Conservation (phyloP, 176 grass and related monocot genomes). For the Oryza glaberrima region DNA sequence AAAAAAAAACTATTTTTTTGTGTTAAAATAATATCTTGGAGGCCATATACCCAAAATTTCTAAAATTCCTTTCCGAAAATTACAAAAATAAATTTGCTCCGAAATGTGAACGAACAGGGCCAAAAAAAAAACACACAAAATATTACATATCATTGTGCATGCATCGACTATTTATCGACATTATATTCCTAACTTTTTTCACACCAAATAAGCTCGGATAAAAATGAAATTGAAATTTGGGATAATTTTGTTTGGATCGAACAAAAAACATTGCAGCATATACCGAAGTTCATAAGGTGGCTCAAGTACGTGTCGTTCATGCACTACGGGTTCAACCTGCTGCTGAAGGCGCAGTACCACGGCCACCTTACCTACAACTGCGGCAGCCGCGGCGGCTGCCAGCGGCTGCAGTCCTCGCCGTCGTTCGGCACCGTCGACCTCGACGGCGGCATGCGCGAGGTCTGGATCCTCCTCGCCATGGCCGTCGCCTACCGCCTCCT, state of each 20-base stretch:
- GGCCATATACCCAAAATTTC: too few species aligned
- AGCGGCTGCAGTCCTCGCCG: constrained; percentile 72
- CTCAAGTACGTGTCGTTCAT: constrained; percentile 88
- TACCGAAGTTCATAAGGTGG: constrained; percentile 80
- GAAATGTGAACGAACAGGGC: too few species aligned
- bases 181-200: too few species aligned
- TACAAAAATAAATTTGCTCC: too few species aligned
- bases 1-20: too few species aligned
- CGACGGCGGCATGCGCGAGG: constrained; percentile 65
- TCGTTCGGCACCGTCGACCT: constrained; percentile 82
- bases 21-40: too few species aligned
- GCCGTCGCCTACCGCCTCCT: constrained; percentile 74
- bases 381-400: constrained; percentile 54
- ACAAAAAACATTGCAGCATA: constrained; percentile 49
- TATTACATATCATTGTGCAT: too few species aligned
- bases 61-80: too few species aligned
- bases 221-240: too few species aligned
- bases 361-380: constrained; percentile 76
- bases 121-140: too few species aligned
- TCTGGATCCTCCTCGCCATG: constrained; percentile 80
- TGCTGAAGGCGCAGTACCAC: constrained; percentile 89
- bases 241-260: neutral
- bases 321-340: constrained; percentile 86
- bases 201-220: too few species aligned
- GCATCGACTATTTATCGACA: too few species aligned